Conservation (phyloP, 371 early-diverging fungal genomes). For the Mortierella sp. region DNA sequence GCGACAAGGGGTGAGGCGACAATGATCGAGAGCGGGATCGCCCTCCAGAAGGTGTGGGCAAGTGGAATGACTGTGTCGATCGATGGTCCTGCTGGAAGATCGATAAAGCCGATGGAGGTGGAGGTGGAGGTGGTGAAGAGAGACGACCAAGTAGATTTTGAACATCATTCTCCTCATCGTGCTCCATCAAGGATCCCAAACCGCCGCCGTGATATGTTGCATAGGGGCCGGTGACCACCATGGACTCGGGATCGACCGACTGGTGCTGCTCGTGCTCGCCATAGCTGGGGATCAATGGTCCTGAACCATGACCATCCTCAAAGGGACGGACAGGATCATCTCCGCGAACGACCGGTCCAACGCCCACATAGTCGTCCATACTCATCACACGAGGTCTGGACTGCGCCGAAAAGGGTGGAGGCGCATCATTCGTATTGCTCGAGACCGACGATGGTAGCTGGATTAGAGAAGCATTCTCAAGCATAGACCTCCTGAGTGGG, state of each 20-base stretch:
- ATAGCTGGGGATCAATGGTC: slow-evolving; percentile 47
- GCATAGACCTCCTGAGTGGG: slow-evolving; percentile 20
- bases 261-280: slow-evolving; percentile 40
- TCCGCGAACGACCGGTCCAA: slow-evolving; percentile 12
- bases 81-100: background rate
- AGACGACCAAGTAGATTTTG: background rate
- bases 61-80: background rate
- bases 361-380: slow-evolving; percentile 51
- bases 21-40: slow-evolving; percentile 24
- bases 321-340: background rate
- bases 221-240: slow-evolving; percentile 10
- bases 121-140: background rate
- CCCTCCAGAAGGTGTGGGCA: background rate
- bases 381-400: slow-evolving; percentile 35
- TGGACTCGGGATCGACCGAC: slow-evolving; percentile 29
- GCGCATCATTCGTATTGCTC: background rate
- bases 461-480: slow-evolving; percentile 32
- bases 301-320: slow-evolving; percentile 21
- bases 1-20: slow-evolving; percentile 22
- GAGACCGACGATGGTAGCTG: slow-evolving; percentile 17
- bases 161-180: slow-evolving; percentile 8
- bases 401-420: background rate
- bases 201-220: background rate
- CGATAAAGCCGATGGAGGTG: background rate
- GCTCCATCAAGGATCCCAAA: slow-evolving; percentile 22